Evolutionary conservation across 2,329 filamentous ascomycete species (phyloP).

Genomic region (Shiraia bambusicola): DNA sequence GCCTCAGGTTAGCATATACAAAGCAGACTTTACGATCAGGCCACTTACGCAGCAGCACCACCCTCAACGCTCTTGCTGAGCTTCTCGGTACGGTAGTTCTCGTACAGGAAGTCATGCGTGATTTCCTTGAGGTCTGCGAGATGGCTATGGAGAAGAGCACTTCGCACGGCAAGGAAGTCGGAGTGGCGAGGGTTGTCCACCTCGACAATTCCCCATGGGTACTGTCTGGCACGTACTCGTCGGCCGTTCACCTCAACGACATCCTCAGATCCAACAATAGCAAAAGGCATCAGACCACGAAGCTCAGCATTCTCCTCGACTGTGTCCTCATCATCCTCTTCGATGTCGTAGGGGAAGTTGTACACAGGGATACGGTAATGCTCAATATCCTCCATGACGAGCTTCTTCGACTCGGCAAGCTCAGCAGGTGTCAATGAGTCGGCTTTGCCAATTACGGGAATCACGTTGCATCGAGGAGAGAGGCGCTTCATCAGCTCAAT

Average conservation of each 20-base stretch:
- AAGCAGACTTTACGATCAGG: background rate
- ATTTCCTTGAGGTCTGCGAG: conserved; percentile 98
- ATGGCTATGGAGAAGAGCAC: conserved; percentile 95
- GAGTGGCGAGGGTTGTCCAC: conserved; percentile 99
- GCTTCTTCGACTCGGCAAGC: conserved; percentile 98
- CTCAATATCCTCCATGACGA: conserved; percentile 99
- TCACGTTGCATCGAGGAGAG: conserved; percentile 96
- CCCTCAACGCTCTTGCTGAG: conserved; percentile 98
- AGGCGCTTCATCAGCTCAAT: conserved; percentile 99
- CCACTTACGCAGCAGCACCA: conserved; percentile 79
- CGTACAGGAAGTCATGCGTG: conserved; percentile 98
- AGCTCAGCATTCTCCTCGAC: conserved; percentile 99
- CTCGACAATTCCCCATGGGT: conserved; percentile 98
- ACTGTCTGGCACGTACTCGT: conserved; percentile 90
- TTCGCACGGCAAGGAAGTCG: conserved; percentile 96
- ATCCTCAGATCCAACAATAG: conserved; percentile 97
- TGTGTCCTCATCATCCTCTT: conserved; percentile 98
- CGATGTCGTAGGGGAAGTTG: conserved; percentile 99
- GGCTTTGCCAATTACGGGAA: conserved; percentile 97
- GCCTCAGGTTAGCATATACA: conserved; percentile 25
- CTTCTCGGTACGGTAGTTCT: conserved; percentile 99
- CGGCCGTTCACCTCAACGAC: conserved; percentile 90
- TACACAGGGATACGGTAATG: conserved; percentile 99
- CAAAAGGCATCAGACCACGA: conserved; percentile 96
- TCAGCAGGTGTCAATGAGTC: conserved; percentile 96